phyloP scores from a whole-genome alignment of 352 stramenopile species.

The Phytophthora lateralis region DNA sequence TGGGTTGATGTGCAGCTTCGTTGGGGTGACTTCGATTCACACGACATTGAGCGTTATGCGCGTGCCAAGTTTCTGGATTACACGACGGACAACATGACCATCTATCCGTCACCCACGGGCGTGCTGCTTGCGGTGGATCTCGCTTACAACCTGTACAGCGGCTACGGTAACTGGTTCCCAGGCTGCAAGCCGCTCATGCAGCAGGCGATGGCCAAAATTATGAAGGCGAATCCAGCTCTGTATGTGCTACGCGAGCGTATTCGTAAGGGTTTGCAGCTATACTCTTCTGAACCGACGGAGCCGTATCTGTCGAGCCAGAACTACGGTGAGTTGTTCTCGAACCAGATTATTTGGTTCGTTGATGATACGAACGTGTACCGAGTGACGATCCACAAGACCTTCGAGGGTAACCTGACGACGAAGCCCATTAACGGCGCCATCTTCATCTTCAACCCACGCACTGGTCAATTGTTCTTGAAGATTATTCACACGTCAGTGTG shows the following conservation, averaged over 20 bases:
- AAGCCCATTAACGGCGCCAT: constrained; percentile 99
- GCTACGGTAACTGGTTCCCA: constrained; percentile 99
- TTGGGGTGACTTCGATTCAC: constrained; percentile 99
- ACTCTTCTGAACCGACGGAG: constrained; percentile 99
- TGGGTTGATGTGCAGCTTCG: constrained; percentile 99
- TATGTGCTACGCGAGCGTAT: constrained; percentile 99
- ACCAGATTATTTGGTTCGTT: constrained; percentile 99
- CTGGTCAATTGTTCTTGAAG: constrained; percentile 99
- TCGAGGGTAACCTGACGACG: constrained; percentile 99
- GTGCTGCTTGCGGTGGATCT: constrained; percentile 98
- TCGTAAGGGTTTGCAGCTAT: constrained; percentile 99
- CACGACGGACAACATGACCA: constrained; percentile 99
- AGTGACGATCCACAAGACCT: constrained; percentile 99
- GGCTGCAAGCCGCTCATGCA: constrained; percentile 99
- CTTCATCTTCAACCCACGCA: constrained; percentile 99
- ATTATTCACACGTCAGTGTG: constrained; percentile 99
- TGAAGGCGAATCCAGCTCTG: constrained; percentile 99
- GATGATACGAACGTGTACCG: constrained; percentile 99
- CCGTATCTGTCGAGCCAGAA: constrained; percentile 99
- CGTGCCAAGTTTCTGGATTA: constrained; percentile 99
- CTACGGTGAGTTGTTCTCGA: constrained; percentile 99
- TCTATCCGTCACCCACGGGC: constrained; percentile 99
- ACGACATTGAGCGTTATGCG: constrained; percentile 99
- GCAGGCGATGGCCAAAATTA: constrained; percentile 99
- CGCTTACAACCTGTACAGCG: constrained; percentile 99